A percentile compares a stretch with the other conserved stretches of the same genome.
These are phyloP conservation scores for Pleomassaria siparia DNA, from an alignment of 2,329 filamentous ascomycete genomes.

Conservation along the genomic window DNA sequence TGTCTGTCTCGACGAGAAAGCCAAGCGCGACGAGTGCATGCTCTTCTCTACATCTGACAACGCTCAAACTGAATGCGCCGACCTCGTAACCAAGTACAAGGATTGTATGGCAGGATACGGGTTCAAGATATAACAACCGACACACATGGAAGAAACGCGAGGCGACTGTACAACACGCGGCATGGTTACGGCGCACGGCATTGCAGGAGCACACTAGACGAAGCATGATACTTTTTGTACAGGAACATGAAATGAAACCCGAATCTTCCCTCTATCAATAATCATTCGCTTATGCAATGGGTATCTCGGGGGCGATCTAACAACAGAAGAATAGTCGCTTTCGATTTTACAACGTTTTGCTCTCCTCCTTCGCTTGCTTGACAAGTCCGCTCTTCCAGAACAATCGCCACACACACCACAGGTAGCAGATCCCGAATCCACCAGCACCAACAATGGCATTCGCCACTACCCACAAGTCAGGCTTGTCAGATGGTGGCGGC, in stretches of 20 bases:
- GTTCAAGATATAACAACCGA: constrained; percentile 62
- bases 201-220: constrained; percentile 13
- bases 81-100: constrained; percentile 81
- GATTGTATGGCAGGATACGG: constrained; percentile 92
- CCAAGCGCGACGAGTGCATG: constrained; percentile 95
- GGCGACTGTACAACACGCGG: constrained; percentile 31
- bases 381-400: constrained; percentile 59
- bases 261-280: constrained; percentile 33
- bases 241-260: constrained; percentile 19
- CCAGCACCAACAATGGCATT: constrained; percentile 85
- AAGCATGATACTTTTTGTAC: constrained; percentile 12
- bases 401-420: constrained; percentile 83
- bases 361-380: constrained; percentile 27
- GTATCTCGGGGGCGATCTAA: constrained; percentile 19
- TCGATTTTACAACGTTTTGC: constrained; percentile 43
- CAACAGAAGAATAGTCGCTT: constrained; percentile 8
- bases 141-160: background rate
- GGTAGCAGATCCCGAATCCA: constrained; percentile 83
- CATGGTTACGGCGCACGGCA: constrained; percentile 36
- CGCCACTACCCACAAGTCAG: constrained; percentile 90
- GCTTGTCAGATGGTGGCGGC: constrained; percentile 71
- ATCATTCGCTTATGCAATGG: constrained; percentile 13
- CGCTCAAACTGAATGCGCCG: constrained; percentile 79
- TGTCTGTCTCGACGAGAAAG: constrained; percentile 95
- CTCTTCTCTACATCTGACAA: constrained; percentile 87